Conservation (phyloP, 1,284 basidiomycete species). For the Vanrija pseudolonga region DNA sequence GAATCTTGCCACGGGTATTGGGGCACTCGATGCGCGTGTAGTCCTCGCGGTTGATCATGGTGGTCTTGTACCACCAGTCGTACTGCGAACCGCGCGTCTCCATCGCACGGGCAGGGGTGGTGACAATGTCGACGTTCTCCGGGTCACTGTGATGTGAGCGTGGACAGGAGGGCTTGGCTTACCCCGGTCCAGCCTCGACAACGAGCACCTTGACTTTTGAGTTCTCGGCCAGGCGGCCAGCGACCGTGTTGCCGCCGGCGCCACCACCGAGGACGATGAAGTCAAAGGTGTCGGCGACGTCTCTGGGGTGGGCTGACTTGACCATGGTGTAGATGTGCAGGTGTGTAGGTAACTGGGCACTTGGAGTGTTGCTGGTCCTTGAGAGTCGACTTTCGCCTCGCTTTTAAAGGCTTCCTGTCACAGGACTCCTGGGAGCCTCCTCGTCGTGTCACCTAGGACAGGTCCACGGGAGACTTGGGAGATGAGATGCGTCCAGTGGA, state of each 20-base stretch:
- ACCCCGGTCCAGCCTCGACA: slow-evolving; percentile 56
- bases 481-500: too few relatives aligned
- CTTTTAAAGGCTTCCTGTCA: too few relatives aligned
- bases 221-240: slow-evolving; percentile 58
- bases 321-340: neutral
- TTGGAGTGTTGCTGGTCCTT: too few relatives aligned
- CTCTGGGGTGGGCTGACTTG: slow-evolving; percentile 3
- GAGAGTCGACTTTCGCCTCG: too few relatives aligned
- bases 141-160: slow-evolving; percentile 53
- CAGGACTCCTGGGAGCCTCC: too few relatives aligned
- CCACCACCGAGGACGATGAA: slow-evolving; percentile 62
- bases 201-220: slow-evolving; percentile 54
- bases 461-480: too few relatives aligned
- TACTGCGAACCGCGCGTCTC: slow-evolving; percentile 37
- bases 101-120: slow-evolving; percentile 54
- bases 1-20: slow-evolving; percentile 54
- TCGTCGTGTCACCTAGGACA: too few relatives aligned
- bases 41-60: slow-evolving; percentile 13
- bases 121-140: slow-evolving; percentile 54
- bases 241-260: slow-evolving; percentile 59
- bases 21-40: slow-evolving; percentile 14
- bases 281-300: slow-evolving; percentile 40
- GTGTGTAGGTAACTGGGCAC: too few relatives aligned
- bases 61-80: slow-evolving; percentile 16
- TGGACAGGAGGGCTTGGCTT: neutral